phyloP scores from a whole-genome alignment of 495 filamentous ascomycete genomes.

The Xylaria acuta region DNA sequence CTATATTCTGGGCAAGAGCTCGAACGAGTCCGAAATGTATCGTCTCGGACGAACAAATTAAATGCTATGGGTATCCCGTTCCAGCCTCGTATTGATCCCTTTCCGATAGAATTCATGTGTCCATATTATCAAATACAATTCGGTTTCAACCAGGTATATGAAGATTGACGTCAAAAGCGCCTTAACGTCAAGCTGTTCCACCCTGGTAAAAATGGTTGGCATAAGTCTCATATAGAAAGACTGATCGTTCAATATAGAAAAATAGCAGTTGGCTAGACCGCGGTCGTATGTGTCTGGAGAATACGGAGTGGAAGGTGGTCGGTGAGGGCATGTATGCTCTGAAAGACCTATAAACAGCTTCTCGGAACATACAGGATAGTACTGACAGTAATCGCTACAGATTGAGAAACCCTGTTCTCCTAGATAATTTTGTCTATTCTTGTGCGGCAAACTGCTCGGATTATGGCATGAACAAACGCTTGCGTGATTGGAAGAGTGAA shows the following conservation, averaged over 20 bases:
- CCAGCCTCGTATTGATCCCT: not conserved
- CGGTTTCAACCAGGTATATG: not conserved
- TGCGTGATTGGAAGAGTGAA: not conserved
- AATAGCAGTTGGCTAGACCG: not conserved
- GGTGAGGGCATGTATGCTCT: not conserved
- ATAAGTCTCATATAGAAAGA: not conserved
- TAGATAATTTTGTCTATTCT: not conserved
- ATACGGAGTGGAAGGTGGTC: not conserved
- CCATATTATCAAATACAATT: not conserved
- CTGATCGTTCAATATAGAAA: not conserved
- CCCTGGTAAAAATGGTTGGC: not conserved
- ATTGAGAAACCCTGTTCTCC: not conserved
- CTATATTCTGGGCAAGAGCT: not conserved
- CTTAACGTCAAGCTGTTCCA: not conserved
- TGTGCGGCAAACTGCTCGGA: not conserved
- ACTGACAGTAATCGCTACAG: not conserved
- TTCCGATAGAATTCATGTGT: not conserved
- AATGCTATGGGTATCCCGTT: not conserved
- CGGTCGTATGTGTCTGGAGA: not conserved
- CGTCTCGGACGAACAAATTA: not conserved
- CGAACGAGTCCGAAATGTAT: not conserved
- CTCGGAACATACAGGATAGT: not conserved
- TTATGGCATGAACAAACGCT: not conserved
- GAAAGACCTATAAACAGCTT: not conserved
- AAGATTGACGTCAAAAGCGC: not conserved